These are phyloP conservation scores for Calonectria montana DNA, from an alignment of 2,329 filamentous ascomycete species.

Conservation along the genomic window DNA sequence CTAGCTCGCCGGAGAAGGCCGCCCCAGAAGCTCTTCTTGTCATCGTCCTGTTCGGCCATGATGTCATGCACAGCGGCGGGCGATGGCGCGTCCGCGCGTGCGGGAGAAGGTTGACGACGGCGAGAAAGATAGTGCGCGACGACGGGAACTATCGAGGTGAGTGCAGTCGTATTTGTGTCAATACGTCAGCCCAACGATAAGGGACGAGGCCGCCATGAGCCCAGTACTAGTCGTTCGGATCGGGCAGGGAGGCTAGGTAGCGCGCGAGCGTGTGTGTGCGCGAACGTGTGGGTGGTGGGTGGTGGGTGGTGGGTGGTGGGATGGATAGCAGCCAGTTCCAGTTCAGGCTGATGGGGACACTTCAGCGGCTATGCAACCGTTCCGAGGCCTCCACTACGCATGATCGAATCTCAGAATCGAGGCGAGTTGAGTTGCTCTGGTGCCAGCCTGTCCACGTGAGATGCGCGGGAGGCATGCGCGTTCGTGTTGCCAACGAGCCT, in stretches of 20 bases:
- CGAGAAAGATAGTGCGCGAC: neutral
- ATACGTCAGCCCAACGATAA: conserved; percentile 17
- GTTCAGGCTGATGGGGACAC: conserved; percentile 1
- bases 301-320: neutral
- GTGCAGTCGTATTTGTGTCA: conserved; percentile 10
- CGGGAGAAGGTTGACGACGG: neutral
- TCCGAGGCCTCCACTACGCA: conserved; percentile 21
- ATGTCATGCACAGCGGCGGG: conserved; percentile 33
- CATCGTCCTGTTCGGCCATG: conserved; percentile 49
- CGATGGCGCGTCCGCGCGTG: conserved; percentile 26
- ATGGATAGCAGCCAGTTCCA: neutral
- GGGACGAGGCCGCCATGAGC: conserved; percentile 13
- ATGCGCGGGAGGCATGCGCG: conserved; percentile 5
- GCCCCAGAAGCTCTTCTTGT: conserved; percentile 59
- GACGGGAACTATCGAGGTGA: neutral
- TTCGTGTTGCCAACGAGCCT: conserved; percentile 9
- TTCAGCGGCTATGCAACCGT: conserved; percentile 10
- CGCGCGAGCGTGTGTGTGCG: neutral
- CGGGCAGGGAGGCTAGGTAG: neutral
- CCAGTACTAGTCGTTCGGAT: neutral
- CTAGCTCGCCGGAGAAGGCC: conserved; percentile 62
- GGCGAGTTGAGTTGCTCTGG: neutral
- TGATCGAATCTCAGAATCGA: conserved; percentile 7
- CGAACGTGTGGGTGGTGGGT: neutral
- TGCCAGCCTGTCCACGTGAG: conserved; percentile 4